Evolutionary conservation across 108 stramenopile species (phyloP), one percentile per base, ranked within the genome.

Genomic region (Conticribra guillardii): DNA sequence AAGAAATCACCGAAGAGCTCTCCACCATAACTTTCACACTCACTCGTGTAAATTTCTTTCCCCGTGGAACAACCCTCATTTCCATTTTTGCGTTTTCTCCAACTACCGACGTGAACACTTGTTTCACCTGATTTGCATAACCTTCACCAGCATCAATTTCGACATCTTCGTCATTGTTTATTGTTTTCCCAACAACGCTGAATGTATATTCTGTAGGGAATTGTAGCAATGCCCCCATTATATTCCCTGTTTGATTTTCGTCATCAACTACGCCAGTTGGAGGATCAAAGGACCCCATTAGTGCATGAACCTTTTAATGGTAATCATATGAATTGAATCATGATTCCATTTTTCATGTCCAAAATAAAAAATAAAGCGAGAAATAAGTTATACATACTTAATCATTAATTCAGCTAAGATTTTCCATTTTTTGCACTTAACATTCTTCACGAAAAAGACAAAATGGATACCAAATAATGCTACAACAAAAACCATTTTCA

Each of bases 201-300:
- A 92, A 92, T 11, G 79, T 79, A 45, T 87, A 86, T 18, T 62
- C 60, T 7, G 81, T 68, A 4, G 91, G 91, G 64, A 92, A 92
- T 9, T 74, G 55, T 0, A 89, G 71, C 78, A 92, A 60, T 11
- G 85, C 82, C 37, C 87, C 85, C 18, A 85, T 71, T 30, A 92
- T 92, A 54, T 86, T 88, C 4, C 91, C 88, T 31, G 69, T 82
- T 60, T 86, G 84, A 31, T 73, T 59, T 62, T 92, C 91, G 52
- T 87, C 81, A 58, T 92, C 88, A 14, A 56, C n/a, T 19, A 41
- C 64, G 2, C 83, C 84, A 18, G 57, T 30, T 1, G 55, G 50
- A 23, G 88, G 88, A 74, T 92, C 88, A 55, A 76, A 92, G 4
- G 62, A 66, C 29, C 91, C 91, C 88, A 92, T 87, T 33, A 92